Base-by-base conservation (phyloP, 73 alveolate species). In the Uronychia binucleata region DNA sequence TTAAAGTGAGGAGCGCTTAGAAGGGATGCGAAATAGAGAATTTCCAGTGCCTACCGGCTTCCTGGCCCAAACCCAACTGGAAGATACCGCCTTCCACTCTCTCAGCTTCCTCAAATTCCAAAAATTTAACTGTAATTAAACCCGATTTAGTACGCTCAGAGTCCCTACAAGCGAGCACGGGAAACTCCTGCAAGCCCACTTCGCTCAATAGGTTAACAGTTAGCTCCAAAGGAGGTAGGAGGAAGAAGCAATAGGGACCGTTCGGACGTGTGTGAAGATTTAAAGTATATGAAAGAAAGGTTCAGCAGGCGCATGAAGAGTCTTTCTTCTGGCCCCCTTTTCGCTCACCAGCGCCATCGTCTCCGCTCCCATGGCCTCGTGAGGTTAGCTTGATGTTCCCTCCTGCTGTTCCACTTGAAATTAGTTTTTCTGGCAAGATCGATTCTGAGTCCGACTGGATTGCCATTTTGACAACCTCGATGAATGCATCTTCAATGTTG, bases 391-490 rank as follows among this genome's bases (percentile, higher is more conserved):
- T 57, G 25, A 57, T 80, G 29, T 28, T 26, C 26, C 80, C 87
- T n/a, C 87, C 87, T 57, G 80, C 87, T 57, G 87, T 77, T 5
- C 81, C 87, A 5, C 80, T 80, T 14, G 30, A 28, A 57, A 80
- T 30, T 28, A 34, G 60, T 57, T 76, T 76, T 25, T 34, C 59
- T 28, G 28, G 31, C 80, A 57, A 28, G 1, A 28, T 30, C 13
- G 57, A 46, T 35, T 88, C 89, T 26, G 84, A 59, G 60, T 85
- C 86, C 32, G 87, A 30, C 79, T 85, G 81, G 19, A 85, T 80
- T 34, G 98, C 99, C 34, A 87, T 89, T 77, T 94, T 95, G n/a
- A 97, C 98, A 59, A 96, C 94, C 75, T 94, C 96, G 80, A 74
- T 30, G 87, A 84, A 84, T 25, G 98, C 98, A 77, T 92, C 96